Evolutionary conservation across 2,329 filamentous ascomycete genomes (phyloP).

Genomic region (Berkeleyomyces rouxiae): DNA sequence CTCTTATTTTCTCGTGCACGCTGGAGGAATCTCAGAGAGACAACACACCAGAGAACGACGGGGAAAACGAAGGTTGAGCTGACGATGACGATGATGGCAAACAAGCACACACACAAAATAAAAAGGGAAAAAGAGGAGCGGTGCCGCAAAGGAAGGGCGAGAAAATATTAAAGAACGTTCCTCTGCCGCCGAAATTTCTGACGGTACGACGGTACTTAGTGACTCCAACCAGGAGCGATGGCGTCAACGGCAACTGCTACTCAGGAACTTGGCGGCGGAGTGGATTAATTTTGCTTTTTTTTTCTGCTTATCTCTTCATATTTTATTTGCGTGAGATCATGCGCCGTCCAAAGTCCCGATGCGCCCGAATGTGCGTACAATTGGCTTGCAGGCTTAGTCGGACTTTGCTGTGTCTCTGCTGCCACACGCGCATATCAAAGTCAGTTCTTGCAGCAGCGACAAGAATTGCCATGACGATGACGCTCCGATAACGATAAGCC

Average conservation of each 20-base stretch:
- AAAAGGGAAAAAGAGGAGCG: not conserved
- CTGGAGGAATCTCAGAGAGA: conserved; percentile 8
- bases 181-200: no score
- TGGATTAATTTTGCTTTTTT: not conserved
- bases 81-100: conserved; percentile 4
- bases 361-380: not conserved
- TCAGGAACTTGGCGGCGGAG: not conserved
- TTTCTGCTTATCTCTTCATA: not conserved
- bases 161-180: not conserved
- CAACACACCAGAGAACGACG: conserved; percentile 5
- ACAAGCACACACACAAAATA: not conserved
- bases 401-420: no score
- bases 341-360: not conserved
- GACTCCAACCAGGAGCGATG: not conserved
- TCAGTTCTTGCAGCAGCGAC: not conserved
- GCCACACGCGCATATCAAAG: not conserved
- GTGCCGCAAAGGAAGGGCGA: not conserved
- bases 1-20: conserved; percentile 5
- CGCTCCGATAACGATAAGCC: not conserved
- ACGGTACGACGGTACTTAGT: not conserved
- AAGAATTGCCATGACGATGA: not conserved
- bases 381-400: not conserved
- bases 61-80: not conserved
- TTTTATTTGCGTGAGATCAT: not conserved
- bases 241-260: not conserved